These are phyloP conservation scores for Magnusiomyces starmeri DNA, from an alignment of 1,139 yeast genomes.

Conservation along the genomic window DNA sequence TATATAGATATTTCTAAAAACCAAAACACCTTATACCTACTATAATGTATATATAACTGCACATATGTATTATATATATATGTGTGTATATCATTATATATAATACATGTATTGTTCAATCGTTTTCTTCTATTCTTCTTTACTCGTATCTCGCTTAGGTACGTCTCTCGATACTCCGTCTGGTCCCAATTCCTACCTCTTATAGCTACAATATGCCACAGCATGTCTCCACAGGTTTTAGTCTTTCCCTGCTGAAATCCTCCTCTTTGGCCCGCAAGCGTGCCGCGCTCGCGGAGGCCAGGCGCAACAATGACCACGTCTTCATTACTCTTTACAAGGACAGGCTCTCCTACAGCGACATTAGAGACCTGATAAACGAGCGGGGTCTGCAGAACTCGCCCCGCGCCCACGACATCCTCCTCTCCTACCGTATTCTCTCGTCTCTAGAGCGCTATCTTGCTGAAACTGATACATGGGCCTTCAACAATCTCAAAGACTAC, in stretches of 20 bases:
- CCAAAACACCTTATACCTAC: too few relatives aligned
- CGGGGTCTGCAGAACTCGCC: constrained; percentile 23
- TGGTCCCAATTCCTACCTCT: too few relatives aligned
- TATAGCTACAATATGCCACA: neutral
- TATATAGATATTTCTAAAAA: too few relatives aligned
- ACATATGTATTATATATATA: too few relatives aligned
- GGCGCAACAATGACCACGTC: constrained; percentile 26
- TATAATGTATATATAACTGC: too few relatives aligned
- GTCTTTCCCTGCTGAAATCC: constrained; percentile 6
- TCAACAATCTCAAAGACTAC: constrained; percentile 25
- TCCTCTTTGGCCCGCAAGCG: constrained; percentile 1
- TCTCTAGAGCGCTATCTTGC: constrained; percentile 24
- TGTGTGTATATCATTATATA: too few relatives aligned
- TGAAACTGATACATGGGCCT: constrained; percentile 31
- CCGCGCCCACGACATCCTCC: constrained; percentile 27
- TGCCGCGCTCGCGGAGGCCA: constrained; percentile 3
- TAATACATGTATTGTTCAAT: too few relatives aligned
- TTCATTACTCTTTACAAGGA: constrained; percentile 23
- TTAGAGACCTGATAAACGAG: constrained; percentile 25
- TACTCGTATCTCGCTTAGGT: too few relatives aligned
- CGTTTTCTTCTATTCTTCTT: too few relatives aligned
- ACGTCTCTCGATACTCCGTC: too few relatives aligned
- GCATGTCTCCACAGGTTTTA: constrained; percentile 2
- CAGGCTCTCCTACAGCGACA: constrained; percentile 23
- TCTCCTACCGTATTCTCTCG: constrained; percentile 28